Evolutionary conservation across 2,329 filamentous ascomycete species (phyloP), one percentile per base, ranked within the genome.

Genomic region (Fusarium scirpi): DNA sequence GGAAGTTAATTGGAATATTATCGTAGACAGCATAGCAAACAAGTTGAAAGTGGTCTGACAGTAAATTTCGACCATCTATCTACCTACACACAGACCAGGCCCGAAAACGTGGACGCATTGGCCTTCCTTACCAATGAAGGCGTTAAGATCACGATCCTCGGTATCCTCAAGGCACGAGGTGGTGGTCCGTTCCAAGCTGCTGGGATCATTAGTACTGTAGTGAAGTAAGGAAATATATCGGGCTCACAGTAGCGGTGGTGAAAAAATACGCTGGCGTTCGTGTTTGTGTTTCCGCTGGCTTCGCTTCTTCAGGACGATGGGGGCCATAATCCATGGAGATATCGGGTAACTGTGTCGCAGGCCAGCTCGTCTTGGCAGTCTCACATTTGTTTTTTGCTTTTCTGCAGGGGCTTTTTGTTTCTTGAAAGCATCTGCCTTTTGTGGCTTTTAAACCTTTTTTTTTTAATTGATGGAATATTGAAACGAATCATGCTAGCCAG

Each of bases 301-400:
- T 73, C 67, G 67, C 67, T 72, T 61, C 44, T 71, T 61, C 46
- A 52, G 44, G 34, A 48, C 24, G 44, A 69, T 56, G 60, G 47
- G 47, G 45, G 22, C 61, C 63, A 68, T 67, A 73, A 67, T 61
- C 29, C 56, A 59, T 40, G 32, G 30, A 27, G 48, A 32, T 52
- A 38, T 38, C 34, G 34, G 34, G 48, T 52, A 52, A 40, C 18
- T 40, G 24, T 70, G 66, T 69, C 66, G 61, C 65, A 69, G 44
- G 54, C 65, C 60, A 69, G 59, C 59, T 69, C 25, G 43, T n/a
- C 60, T 54, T 69, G 60, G 55, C 51, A 32, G 38, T 69, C 62
- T 66, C 38, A 30, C 41, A 38, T 5, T 27, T 27, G n/a, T 25
- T 25, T 25, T 27, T 27, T 27, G 38, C 48, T 68, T 68, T 68